phyloP scores from a whole-genome alignment of 2,329 filamentous ascomycete species.

The Paraphoma sp. region DNA sequence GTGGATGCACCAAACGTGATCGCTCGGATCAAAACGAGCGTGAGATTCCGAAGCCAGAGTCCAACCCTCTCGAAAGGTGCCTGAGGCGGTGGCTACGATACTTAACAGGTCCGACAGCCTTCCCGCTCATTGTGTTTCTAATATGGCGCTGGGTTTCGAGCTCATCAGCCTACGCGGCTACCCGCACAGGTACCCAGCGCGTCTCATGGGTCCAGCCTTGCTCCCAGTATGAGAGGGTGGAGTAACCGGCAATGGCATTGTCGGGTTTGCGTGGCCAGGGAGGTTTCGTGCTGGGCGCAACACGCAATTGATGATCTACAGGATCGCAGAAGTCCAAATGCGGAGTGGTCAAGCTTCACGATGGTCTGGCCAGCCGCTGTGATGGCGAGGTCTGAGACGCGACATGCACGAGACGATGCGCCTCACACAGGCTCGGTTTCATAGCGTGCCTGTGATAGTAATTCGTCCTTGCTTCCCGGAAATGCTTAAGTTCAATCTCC shows the following conservation, averaged over 20 bases:
- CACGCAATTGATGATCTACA: slow-evolving; percentile 25
- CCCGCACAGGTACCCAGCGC: slow-evolving; percentile 21
- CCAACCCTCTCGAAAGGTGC: slow-evolving; percentile 41
- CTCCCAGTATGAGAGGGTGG: slow-evolving; percentile 26
- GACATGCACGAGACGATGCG: slow-evolving; percentile 31
- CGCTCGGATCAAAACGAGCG: slow-evolving; percentile 33
- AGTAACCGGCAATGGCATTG: slow-evolving; percentile 30
- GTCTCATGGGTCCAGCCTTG: slow-evolving; percentile 29
- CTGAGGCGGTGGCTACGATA: slow-evolving; percentile 35
- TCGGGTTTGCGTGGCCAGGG: slow-evolving; percentile 28
- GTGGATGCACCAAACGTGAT: slow-evolving; percentile 21
- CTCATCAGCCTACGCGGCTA: slow-evolving; percentile 33
- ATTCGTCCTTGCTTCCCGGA: slow-evolving; percentile 8
- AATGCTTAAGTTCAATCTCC: slow-evolving; percentile 7
- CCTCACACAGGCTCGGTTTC: slow-evolving; percentile 41
- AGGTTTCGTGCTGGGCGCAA: slow-evolving; percentile 18
- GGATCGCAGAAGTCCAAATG: slow-evolving; percentile 21
- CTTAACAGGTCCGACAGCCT: slow-evolving; percentile 29
- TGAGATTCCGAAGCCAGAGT: slow-evolving; percentile 35
- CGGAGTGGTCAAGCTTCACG: slow-evolving; percentile 37
- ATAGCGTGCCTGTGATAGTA: slow-evolving; percentile 9
- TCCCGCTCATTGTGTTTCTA: slow-evolving; percentile 40
- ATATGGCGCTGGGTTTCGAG: slow-evolving; percentile 31
- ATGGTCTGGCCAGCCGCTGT: slow-evolving; percentile 43
- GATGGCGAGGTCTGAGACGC: slow-evolving; percentile 41